Evolutionary conservation across 805 yeast species (phyloP), one percentile per base, ranked within the genome.

Genomic region (Komagataella ulmi): DNA sequence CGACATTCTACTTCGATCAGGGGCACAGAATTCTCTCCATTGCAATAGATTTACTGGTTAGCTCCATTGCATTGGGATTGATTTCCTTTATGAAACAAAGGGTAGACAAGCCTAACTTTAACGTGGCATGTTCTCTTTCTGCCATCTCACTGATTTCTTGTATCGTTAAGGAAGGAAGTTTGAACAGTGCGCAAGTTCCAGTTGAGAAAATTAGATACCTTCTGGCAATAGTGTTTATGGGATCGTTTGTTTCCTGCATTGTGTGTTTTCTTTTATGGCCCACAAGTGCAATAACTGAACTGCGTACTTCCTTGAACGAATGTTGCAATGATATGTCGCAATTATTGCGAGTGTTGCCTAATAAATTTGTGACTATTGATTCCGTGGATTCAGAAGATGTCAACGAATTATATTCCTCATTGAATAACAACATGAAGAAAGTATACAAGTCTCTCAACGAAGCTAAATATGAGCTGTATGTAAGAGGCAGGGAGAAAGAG

Each of bases 61-160:
- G 73, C 57, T 81, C 75, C 50, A 60, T 69, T 2, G 77, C 87
- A 0, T 66, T 85, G 21, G 93, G 93, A 0, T 55, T 75, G 14
- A 75, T 88, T 24, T 84, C 93, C 1, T 83, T 73, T 58, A 72
- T 79, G 70, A 87, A 88, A 56, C 88, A 82, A 58, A 72, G 75
- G 54, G 77, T 86, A 51, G 74, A 76, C 57, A 79, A 76, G 59
- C 82, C 77, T 17, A 83, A 85, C 0, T 87, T 86, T 65, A 85
- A 84, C 58, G 85, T 91, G 10, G 91, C 95, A 0, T 84, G 93
- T 58, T 80, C 89, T 0, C 67, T 86, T 49, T 86, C 90, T 1
- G 79, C 86, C 6, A 85, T 86, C 50, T 75, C 85, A 3, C 66
- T 86, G 21, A 80, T 86, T 2, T 76, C 88, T 0, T 81, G 86